A percentile compares a stretch with the other conserved stretches of the same genome.
Conservation (phyloP, 164 flowering plant genomes). For the Saururus chinensis region DNA sequence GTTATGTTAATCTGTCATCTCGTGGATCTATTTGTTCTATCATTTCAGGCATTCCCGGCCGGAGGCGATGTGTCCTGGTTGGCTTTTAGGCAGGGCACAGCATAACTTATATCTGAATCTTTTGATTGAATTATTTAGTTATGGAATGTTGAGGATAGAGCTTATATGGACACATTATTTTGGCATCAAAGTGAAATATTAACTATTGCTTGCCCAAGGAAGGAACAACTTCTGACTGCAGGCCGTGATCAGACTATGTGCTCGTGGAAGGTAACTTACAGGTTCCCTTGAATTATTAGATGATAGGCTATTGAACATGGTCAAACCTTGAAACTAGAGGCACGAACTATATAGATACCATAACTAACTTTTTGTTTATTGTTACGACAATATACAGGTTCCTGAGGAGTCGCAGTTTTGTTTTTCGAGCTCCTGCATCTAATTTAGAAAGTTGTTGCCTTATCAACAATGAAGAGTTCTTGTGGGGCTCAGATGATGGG, state of each 20-base stretch:
- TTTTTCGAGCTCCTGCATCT: slow-evolving; percentile 71
- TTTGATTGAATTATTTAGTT: slow-evolving; percentile 78
- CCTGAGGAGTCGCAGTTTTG: slow-evolving; percentile 78
- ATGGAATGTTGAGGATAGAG: slow-evolving; percentile 89
- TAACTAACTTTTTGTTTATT: background rate
- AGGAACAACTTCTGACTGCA: slow-evolving; percentile 71
- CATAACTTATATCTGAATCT: slow-evolving; percentile 85
- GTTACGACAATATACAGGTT: slow-evolving; percentile 30
- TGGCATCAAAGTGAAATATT: slow-evolving; percentile 90
- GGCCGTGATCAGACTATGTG: slow-evolving; percentile 94
- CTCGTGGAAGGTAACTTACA: slow-evolving; percentile 56
- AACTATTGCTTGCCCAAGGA: slow-evolving; percentile 65
- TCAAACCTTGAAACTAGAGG: background rate
- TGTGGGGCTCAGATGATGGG: slow-evolving; percentile 97
- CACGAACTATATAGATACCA: background rate
- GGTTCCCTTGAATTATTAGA: background rate
- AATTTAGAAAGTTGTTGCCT: slow-evolving; percentile 78
- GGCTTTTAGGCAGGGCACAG: slow-evolving; percentile 73
- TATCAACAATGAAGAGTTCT: slow-evolving; percentile 67
- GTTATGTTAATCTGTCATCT: no score
- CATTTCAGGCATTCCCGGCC: slow-evolving; percentile 77
- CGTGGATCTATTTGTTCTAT: background rate
- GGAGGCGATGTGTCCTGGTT: slow-evolving; percentile 82
- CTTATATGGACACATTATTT: slow-evolving; percentile 65
- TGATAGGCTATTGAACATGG: background rate